phyloP scores from a whole-genome alignment of 148 eudicot genomes.

The Pouteria glomerata region DNA sequence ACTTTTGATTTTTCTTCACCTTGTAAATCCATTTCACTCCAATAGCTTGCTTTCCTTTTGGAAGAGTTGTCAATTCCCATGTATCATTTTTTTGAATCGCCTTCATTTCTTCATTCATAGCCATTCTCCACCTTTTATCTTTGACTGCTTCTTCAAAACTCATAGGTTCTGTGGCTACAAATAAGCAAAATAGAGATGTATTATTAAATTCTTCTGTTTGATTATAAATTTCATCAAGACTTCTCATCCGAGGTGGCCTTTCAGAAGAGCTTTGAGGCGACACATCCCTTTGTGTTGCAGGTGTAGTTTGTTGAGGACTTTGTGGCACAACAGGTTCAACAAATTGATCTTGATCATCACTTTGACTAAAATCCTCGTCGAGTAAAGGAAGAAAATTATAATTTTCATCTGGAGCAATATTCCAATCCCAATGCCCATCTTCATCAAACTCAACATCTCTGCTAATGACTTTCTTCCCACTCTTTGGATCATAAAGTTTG shows the following conservation, averaged over 20 bases:
- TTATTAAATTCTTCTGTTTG: neutral
- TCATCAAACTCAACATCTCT: neutral
- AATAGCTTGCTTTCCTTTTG: neutral
- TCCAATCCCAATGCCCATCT: neutral
- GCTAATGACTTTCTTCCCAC: neutral
- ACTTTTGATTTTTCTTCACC: neutral
- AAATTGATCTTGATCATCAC: neutral
- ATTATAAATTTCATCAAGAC: neutral
- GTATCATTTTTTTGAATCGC: slow-evolving; percentile 1
- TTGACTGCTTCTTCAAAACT: neutral
- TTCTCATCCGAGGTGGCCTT: neutral
- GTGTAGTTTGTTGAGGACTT: neutral
- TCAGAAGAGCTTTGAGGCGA: neutral
- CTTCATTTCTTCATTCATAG: neutral
- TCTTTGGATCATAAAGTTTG: neutral
- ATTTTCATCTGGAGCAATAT: neutral
- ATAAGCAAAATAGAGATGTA: neutral
- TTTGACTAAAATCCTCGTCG: neutral
- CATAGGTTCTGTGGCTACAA: neutral
- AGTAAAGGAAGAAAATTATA: neutral
- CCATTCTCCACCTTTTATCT: neutral
- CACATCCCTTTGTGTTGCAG: no score
- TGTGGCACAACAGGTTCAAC: neutral
- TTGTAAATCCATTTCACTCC: slow-evolving; percentile 7
- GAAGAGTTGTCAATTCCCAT: neutral